These are phyloP conservation scores for Cudoniella acicularis DNA, from an alignment of 495 filamentous ascomycete species.

Conservation along the genomic window DNA sequence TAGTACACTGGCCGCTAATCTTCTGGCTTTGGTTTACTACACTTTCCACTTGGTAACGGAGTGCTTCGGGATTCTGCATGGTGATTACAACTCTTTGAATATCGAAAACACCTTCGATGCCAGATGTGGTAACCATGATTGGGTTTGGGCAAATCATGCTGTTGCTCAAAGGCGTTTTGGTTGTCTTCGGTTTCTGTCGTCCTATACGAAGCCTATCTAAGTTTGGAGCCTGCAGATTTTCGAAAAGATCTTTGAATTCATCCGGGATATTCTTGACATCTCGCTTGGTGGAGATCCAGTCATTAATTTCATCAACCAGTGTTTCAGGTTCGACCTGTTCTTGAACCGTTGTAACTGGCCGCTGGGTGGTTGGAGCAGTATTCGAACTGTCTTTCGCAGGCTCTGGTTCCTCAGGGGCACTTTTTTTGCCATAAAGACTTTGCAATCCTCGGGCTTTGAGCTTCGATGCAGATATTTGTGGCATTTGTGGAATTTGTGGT, in stretches of 20 bases:
- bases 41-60: slow-evolving; percentile 29
- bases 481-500: slow-evolving; percentile 10
- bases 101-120: slow-evolving; percentile 38
- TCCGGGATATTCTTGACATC: slow-evolving; percentile 5
- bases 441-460: slow-evolving; percentile 9
- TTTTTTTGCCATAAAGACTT: slow-evolving; percentile 8
- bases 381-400: slow-evolving; percentile 3
- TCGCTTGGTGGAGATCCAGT: not conserved
- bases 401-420: slow-evolving; percentile 8
- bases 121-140: slow-evolving; percentile 36
- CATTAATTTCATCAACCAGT: slow-evolving; percentile 3
- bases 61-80: slow-evolving; percentile 29
- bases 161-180: slow-evolving; percentile 1
- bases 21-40: slow-evolving; percentile 27
- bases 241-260: slow-evolving; percentile 8
- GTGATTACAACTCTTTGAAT: slow-evolving; percentile 39
- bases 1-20: slow-evolving; percentile 34
- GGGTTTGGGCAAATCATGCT: slow-evolving; percentile 37
- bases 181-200: slow-evolving; percentile 1
- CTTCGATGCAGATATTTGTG: slow-evolving; percentile 9
- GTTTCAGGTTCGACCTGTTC: not conserved
- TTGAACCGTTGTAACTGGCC: not conserved
- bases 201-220: not conserved
- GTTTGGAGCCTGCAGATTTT: slow-evolving; percentile 2
- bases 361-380: not conserved